Base-by-base conservation (phyloP, 768 basidiomycete genomes). In the Tulasnella sp. region DNA sequence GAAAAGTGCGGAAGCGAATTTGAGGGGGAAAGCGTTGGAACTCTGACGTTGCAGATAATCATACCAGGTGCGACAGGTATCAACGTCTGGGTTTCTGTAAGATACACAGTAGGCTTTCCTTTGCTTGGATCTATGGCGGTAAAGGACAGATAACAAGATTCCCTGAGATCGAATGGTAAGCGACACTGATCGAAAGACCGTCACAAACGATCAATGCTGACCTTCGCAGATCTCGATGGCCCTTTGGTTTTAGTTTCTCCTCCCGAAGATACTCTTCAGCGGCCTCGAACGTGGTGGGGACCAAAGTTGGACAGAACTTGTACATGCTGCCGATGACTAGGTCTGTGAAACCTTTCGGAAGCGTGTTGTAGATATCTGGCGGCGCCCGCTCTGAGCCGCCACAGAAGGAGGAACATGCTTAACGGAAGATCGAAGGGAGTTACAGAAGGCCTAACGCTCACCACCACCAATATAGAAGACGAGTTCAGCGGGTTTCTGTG, bases 201-300 rank as follows among this genome's bases (percentile, higher is more conserved):
- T n/a, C n/a, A n/a, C n/a, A n/a, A n/a, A n/a, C n/a, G n/a, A n/a
- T n/a, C n/a, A n/a, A 10, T 21, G 8, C 42, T 25, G 1, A 55
- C 54, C 54, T 42, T 27, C 54, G 38, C 17, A 55, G 54, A 30
- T 55, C 54, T 55, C 54, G 38, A 25, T 55, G 41, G 3, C 54
- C 54, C 29, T 55, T 55, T 24, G 54, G 54, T 42, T 55, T 55
- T 17, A 55, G 38, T 43, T 55, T 55, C 12, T 55, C 54, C 24
- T 55, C 54, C 34, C 54, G 41, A 38, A 55, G 42, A 15, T 55
- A 55, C 29, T 55, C 54, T 2, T 7, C 41, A 22, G 54, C 54
- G 27, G 54, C 54, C 44, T 55, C 54, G 29, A 24, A 45, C 24
- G 54, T 55, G 4, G 54, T 55, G 17, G 54, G 54, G 10, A 55